Percentiles rank a stretch among this genome's conserved stretches.
phyloP scores from a whole-genome alignment of 768 basidiomycete species.

The Tricholoma matsutake region DNA sequence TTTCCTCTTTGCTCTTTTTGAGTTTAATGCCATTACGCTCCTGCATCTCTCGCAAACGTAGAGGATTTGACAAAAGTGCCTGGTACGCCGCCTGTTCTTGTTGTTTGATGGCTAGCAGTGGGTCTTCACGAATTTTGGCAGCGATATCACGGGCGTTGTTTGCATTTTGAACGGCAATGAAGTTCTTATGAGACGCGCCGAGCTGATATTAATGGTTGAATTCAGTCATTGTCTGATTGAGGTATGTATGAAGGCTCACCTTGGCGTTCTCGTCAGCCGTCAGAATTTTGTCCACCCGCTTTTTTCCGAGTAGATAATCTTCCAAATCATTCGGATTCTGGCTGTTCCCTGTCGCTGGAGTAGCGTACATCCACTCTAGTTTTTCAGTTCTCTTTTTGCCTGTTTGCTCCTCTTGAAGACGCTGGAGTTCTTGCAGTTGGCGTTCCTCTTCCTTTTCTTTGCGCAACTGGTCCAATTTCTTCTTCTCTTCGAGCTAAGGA shows the following conservation, averaged over 20 bases:
- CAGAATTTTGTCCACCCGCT: conserved; percentile 93
- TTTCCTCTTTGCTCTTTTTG: conserved; percentile 74
- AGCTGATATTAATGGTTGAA: conserved; percentile 41
- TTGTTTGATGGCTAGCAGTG: conserved; percentile 94
- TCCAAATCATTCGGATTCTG: conserved; percentile 91
- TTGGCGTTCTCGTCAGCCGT: conserved; percentile 91
- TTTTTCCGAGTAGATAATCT: conserved; percentile 96
- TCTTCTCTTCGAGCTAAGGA: conserved; percentile 91
- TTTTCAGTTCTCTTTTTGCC: conserved; percentile 94
- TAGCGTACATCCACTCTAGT: conserved; percentile 99
- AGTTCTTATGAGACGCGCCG: conserved; percentile 86
- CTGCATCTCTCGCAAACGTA: conserved; percentile 78
- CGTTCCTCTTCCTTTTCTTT: conserved; percentile 99
- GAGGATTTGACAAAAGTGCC: conserved; percentile 80
- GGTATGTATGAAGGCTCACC: conserved; percentile 34
- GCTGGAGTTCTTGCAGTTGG: conserved; percentile 92
- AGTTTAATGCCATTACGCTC: conserved; percentile 78
- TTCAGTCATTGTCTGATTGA: conserved; percentile 8
- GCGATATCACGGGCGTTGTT: conserved; percentile 86
- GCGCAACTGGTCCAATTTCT: conserved; percentile 93
- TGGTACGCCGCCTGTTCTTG: conserved; percentile 95
- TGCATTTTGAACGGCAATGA: conserved; percentile 93
- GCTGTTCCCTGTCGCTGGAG: conserved; percentile 86
- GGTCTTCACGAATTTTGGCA: conserved; percentile 95
- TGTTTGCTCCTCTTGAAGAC: conserved; percentile 92